Percentiles rank a stretch among this genome's conserved stretches.
These are phyloP conservation scores for Colletotrichum euphorbiae DNA, from an alignment of 2,329 filamentous ascomycete genomes.

Conservation along the genomic window DNA sequence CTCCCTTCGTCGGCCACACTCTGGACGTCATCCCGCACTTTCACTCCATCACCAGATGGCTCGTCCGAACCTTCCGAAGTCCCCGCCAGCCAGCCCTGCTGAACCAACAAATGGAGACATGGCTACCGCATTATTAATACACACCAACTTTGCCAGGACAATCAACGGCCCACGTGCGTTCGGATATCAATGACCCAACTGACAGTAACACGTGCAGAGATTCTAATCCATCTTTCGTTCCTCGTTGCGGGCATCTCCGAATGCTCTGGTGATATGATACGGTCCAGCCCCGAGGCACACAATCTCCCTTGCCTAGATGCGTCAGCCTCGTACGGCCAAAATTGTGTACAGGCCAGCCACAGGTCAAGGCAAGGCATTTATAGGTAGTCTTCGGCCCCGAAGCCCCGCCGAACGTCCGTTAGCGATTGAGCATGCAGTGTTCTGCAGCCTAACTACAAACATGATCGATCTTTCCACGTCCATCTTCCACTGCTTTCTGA, in stretches of 20 bases:
- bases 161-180: background rate
- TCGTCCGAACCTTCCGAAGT: constrained; percentile 31
- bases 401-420: background rate
- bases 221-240: background rate
- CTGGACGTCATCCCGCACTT: constrained; percentile 23
- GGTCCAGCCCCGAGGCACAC: background rate
- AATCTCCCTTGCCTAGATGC: background rate
- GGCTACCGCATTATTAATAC: background rate
- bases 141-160: background rate
- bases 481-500: constrained; percentile 53
- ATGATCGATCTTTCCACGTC: constrained; percentile 56
- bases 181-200: background rate
- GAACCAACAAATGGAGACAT: background rate
- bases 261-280: background rate
- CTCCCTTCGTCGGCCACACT: background rate
- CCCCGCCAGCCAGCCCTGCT: background rate
- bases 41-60: background rate
- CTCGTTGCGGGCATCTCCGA: background rate
- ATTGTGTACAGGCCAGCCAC: background rate
- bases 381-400: constrained; percentile 10
- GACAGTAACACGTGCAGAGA: background rate
- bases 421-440: background rate
- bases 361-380: background rate
- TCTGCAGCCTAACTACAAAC: constrained; percentile 47
- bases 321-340: background rate